phyloP scores from a whole-genome alignment of 352 stramenopile genomes.

The Globisporangium iwayamae region DNA sequence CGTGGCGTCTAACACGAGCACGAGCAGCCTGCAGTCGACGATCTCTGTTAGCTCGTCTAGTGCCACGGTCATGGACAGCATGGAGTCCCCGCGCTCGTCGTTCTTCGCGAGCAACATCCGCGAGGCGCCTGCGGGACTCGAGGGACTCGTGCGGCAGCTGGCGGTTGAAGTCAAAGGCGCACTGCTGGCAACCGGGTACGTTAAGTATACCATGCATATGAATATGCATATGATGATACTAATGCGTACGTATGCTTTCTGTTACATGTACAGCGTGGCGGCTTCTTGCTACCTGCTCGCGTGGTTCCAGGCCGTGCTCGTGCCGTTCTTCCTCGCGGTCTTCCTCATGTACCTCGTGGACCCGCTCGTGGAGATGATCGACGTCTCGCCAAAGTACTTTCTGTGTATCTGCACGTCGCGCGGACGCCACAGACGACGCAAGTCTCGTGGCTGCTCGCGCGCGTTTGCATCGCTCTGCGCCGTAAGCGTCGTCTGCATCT shows the following conservation, averaged over 20 bases:
- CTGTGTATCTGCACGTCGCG: constrained; percentile 81
- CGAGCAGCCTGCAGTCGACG: constrained; percentile 45
- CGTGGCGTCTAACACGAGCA: constrained; percentile 24
- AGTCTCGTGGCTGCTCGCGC: constrained; percentile 76
- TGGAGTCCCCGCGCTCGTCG: constrained; percentile 10
- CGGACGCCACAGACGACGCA: constrained; percentile 66
- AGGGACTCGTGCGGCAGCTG: constrained; percentile 66
- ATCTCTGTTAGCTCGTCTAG: constrained; percentile 16
- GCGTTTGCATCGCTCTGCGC: constrained; percentile 80
- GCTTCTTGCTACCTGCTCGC: constrained; percentile 76
- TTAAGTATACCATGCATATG: not conserved
- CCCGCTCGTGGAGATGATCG: constrained; percentile 83
- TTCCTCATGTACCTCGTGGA: constrained; percentile 90
- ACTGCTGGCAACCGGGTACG: constrained; percentile 72
- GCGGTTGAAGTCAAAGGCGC: constrained; percentile 80
- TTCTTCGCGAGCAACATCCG: constrained; percentile 4
- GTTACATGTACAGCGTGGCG: constrained; percentile 39
- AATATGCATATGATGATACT: not conserved
- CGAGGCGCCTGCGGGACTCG: constrained; percentile 52
- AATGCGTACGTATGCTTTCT: not conserved
- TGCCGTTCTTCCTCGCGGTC: constrained; percentile 86
- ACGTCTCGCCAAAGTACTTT: constrained; percentile 86
- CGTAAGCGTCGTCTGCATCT: constrained; percentile 83
- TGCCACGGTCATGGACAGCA: constrained; percentile 11
- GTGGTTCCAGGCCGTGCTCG: constrained; percentile 82